These are phyloP conservation scores for Aspergillus hortae DNA, from an alignment of 2,329 filamentous ascomycete genomes.

Conservation along the genomic window DNA sequence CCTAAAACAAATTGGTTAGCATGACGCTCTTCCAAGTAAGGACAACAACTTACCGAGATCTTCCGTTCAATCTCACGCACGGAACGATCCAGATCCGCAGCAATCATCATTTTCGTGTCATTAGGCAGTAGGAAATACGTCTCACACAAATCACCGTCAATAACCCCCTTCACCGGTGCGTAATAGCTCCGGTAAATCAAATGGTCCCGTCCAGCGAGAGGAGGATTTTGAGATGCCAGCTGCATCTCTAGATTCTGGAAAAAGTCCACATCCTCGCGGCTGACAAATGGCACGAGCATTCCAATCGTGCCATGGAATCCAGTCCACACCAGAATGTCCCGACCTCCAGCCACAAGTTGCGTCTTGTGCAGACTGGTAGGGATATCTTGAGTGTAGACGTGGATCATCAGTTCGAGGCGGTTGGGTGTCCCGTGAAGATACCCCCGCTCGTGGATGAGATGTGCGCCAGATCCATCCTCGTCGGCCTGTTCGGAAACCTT, in stretches of 20 bases:
- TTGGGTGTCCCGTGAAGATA: constrained; percentile 90
- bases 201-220: constrained; percentile 87
- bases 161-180: constrained; percentile 90
- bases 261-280: constrained; percentile 92
- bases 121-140: constrained; percentile 77
- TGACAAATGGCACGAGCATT: constrained; percentile 85
- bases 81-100: constrained; percentile 84
- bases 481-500: constrained; percentile 88
- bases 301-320: constrained; percentile 93
- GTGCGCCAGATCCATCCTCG: constrained; percentile 83
- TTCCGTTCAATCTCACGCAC: constrained; percentile 94
- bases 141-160: constrained; percentile 96
- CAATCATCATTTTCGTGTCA: constrained; percentile 94
- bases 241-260: constrained; percentile 93
- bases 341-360: constrained; percentile 82
- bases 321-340: constrained; percentile 88
- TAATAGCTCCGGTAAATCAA: constrained; percentile 95
- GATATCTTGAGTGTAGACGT: constrained; percentile 89
- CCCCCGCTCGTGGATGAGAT: constrained; percentile 83
- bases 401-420: constrained; percentile 77
- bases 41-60: constrained; percentile 60
- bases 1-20: constrained; percentile 33
- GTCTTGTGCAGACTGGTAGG: constrained; percentile 88
- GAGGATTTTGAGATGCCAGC: constrained; percentile 79
- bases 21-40: not conserved